A percentile compares a stretch with the other conserved stretches of the same genome.
phyloP scores from a whole-genome alignment of 2,329 filamentous ascomycete genomes.

The Fusarium algeriense region DNA sequence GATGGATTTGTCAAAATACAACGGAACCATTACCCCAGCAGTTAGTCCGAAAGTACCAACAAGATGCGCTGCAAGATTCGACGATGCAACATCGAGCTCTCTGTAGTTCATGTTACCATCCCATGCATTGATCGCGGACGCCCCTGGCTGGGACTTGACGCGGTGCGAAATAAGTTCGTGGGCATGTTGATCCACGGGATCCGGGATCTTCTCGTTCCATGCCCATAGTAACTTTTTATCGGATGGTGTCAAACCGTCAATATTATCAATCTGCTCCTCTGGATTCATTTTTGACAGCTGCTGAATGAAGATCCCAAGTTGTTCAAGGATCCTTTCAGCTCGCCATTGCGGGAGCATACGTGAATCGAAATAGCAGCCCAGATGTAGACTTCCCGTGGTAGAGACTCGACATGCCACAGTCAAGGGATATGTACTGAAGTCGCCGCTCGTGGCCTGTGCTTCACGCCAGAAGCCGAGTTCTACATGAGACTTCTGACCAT shows the following conservation, averaged over 20 bases:
- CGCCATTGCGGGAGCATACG: constrained; percentile 12
- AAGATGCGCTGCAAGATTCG: constrained; percentile 17
- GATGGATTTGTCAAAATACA: constrained; percentile 23
- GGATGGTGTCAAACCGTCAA: neutral
- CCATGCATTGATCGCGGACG: constrained; percentile 14
- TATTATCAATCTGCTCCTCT: neutral
- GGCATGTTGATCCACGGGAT: neutral
- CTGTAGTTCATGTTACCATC: constrained; percentile 27
- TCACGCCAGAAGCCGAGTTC: constrained; percentile 4
- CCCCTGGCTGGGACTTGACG: neutral
- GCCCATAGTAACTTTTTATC: constrained; percentile 10
- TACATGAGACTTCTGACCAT: neutral
- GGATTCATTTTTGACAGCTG: constrained; percentile 4
- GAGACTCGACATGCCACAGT: constrained; percentile 12
- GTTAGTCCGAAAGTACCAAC: neutral
- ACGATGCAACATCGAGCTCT: constrained; percentile 17
- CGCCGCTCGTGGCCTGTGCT: neutral
- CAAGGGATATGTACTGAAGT: constrained; percentile 16
- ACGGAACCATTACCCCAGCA: neutral
- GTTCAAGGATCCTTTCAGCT: constrained; percentile 6
- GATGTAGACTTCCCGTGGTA: neutral
- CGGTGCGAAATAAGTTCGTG: constrained; percentile 19
- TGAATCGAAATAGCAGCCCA: constrained; percentile 14
- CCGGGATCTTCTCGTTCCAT: constrained; percentile 18
- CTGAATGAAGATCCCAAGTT: constrained; percentile 1